Conservation (phyloP, 371 early-diverging fungal species). For the Syncephalastrum contaminatum region DNA sequence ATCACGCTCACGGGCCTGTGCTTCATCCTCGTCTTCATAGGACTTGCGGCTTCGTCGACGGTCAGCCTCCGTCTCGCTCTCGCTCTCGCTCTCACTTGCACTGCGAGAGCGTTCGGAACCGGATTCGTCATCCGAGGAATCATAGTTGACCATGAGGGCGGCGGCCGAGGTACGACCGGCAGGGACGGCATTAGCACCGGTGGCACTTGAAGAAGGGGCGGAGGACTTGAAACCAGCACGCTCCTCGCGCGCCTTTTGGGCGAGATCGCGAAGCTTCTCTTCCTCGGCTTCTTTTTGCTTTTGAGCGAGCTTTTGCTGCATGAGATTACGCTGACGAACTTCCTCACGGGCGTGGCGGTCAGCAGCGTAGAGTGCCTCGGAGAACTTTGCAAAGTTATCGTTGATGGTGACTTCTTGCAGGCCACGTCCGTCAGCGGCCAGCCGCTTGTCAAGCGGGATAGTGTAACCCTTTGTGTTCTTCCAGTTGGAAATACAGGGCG, state of each 20-base stretch:
- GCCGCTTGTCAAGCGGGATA: constrained; percentile 95
- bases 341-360: constrained; percentile 95
- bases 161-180: constrained; percentile 44
- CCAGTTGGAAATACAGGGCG: constrained; percentile 98
- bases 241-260: constrained; percentile 92
- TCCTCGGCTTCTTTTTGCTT: constrained; percentile 95
- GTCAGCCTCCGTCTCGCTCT: constrained; percentile 14
- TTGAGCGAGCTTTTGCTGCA: constrained; percentile 90
- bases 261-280: constrained; percentile 82
- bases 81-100: constrained; percentile 23
- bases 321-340: constrained; percentile 83
- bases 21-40: constrained; percentile 49
- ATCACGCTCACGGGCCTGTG: constrained; percentile 79
- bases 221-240: constrained; percentile 47
- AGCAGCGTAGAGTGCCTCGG: constrained; percentile 93
- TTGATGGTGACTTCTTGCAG: constrained; percentile 90
- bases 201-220: constrained; percentile 5
- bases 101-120: constrained; percentile 38
- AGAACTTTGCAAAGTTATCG: constrained; percentile 93
- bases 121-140: constrained; percentile 44
- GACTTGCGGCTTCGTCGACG: constrained; percentile 8
- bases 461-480: constrained; percentile 99
- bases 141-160: constrained; percentile 46
- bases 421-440: constrained; percentile 97
- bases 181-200: constrained; percentile 13